Evolutionary conservation across 2,329 filamentous ascomycete species (phyloP).

Genomic region (Pseudopithomyces chartarum): DNA sequence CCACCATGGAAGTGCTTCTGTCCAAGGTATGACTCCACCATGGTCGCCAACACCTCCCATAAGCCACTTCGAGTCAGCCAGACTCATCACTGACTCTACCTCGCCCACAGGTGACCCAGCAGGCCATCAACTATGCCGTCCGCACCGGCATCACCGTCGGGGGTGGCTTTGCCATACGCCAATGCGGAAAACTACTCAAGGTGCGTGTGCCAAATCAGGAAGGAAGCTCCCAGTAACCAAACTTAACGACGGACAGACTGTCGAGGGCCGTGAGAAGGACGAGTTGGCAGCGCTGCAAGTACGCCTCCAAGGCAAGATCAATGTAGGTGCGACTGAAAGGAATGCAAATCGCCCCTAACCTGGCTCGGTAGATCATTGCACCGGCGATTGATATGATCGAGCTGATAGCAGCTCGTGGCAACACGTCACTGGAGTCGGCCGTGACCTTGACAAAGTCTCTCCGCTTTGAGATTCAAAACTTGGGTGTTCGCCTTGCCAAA

Average conservation of each 20-base stretch:
- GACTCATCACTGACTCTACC: constrained; percentile 13
- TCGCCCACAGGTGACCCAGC: constrained; percentile 64
- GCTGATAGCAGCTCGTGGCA: constrained; percentile 78
- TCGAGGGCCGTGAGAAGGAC: constrained; percentile 72
- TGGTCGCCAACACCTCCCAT: not conserved
- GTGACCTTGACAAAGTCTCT: constrained; percentile 81
- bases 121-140: constrained; percentile 92
- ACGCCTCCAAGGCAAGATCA: constrained; percentile 83
- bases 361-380: constrained; percentile 70
- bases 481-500: constrained; percentile 75
- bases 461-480: constrained; percentile 78
- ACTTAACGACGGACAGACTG: constrained; percentile 44
- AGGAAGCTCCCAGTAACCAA: not conserved
- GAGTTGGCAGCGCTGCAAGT: constrained; percentile 75
- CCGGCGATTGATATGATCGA: constrained; percentile 92
- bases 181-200: constrained; percentile 78
- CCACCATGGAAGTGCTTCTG: constrained; percentile 73
- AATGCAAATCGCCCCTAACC: not conserved
- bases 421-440: constrained; percentile 82
- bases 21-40: constrained; percentile 55
- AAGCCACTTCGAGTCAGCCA: not conserved
- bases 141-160: constrained; percentile 83
- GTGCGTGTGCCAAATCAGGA: constrained; percentile 38
- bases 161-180: constrained; percentile 80
- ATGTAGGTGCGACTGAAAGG: constrained; percentile 53